Evolutionary conservation across 495 filamentous ascomycete species (phyloP), one percentile per base, ranked within the genome.

Genomic region (Penicillium egyptiacum): DNA sequence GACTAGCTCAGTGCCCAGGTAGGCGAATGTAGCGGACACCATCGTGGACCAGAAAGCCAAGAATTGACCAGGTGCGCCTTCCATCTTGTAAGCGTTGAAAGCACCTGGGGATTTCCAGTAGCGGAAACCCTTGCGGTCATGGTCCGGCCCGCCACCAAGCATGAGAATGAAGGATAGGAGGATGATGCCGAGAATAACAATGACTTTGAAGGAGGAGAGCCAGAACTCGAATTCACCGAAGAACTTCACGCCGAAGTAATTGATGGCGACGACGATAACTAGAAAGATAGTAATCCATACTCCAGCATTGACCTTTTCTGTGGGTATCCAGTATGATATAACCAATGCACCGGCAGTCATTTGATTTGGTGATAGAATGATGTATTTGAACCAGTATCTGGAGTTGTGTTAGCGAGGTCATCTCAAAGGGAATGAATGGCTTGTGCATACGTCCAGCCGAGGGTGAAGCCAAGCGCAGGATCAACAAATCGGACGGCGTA

Each of bases 151-250:
- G 60, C 90, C 92, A 42, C 91, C 91, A 20, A 87, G 75, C 41
- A 86, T 84, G 41, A 86, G 75, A 57, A 90, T 81, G 66, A 91
- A 76, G n/a, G 83, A 84, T 11, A 87, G 69, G 16, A 89, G 59
- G 82, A 77, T 83, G 33, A 89, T 71, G 31, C 84, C 88, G 50
- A 89, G 48, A 45, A 92, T 90, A 48, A 87, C 83, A 23, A 91
- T 61, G 17, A 91, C 84, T 62, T 93, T 92, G 75, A 90, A 78
- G 46, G 81, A 80, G 3, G 83, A 87, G 45, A 92, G 83, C 88
- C 87, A 91, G 69, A 92, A 93, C 64, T 93, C 88, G 56, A 88
- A 83, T 71, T 93, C 89, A 39, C 89, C 89, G 56, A 90, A 91
- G 73, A 87, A 88, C 4, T 67, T 64, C 11, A 93, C 84, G 5